A percentile compares a stretch with the other conserved stretches of the same genome.
These are phyloP conservation scores for Colletotrichum magnum DNA, from an alignment of 2,329 filamentous ascomycete species.

Conservation along the genomic window DNA sequence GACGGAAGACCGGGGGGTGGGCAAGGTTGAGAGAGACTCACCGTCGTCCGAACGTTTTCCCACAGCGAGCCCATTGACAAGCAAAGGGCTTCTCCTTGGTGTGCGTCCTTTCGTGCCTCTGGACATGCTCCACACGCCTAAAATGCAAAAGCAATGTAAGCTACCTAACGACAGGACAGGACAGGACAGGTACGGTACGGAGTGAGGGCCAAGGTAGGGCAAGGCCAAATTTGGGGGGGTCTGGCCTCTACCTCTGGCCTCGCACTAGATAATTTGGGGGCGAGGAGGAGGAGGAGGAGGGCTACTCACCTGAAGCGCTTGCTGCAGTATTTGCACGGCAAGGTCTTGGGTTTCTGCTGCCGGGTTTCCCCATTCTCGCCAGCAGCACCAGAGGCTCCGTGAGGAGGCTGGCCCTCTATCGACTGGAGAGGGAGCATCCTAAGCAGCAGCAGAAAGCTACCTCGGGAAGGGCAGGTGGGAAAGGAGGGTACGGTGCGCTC, in stretches of 20 bases:
- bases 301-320: constrained; percentile 71
- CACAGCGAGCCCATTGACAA: constrained; percentile 71
- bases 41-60: constrained; percentile 74
- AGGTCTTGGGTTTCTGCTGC: constrained; percentile 72
- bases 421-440: constrained; percentile 68
- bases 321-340: constrained; percentile 75
- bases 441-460: constrained; percentile 40
- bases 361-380: constrained; percentile 66
- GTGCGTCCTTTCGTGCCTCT: constrained; percentile 74
- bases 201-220: constrained; percentile 34
- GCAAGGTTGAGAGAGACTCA: constrained; percentile 56
- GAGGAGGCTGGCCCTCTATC: constrained; percentile 61
- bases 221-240: constrained; percentile 38
- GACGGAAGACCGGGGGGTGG: constrained; percentile 29
- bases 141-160: constrained; percentile 57
- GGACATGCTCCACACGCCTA: constrained; percentile 75
- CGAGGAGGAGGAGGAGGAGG: constrained; percentile 15
- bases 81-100: constrained; percentile 77
- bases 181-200: constrained; percentile 7
- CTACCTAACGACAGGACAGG: constrained; percentile 47
- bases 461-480: constrained; percentile 21
- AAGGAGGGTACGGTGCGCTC: constrained; percentile 44
- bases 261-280: too few species aligned
- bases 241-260: constrained; percentile 10
- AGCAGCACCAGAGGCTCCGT: constrained; percentile 47